Conservation (phyloP, 352 stramenopile genomes). For the Globisporangium lucens region DNA sequence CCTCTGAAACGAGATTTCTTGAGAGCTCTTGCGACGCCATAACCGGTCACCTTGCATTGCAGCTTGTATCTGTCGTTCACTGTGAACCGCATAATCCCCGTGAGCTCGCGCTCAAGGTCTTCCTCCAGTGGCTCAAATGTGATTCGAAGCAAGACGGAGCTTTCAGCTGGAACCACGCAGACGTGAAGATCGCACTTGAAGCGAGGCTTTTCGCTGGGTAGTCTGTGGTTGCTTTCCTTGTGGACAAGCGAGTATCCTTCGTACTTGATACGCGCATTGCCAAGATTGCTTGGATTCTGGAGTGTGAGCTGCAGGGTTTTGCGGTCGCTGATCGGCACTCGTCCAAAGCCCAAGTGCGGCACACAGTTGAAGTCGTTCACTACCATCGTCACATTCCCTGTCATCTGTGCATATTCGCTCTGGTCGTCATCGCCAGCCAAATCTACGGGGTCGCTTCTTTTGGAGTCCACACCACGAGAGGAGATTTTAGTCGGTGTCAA, state of each 20-base stretch:
- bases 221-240: constrained; percentile 6
- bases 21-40: constrained; percentile 20
- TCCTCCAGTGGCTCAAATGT: constrained; percentile 50
- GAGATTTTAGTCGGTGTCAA: not conserved
- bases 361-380: constrained; percentile 45
- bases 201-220: constrained; percentile 25
- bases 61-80: constrained; percentile 63
- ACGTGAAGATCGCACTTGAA: constrained; percentile 76
- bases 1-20: constrained; percentile 28
- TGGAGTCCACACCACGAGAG: not conserved
- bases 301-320: constrained; percentile 51
- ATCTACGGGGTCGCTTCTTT: not conserved
- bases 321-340: constrained; percentile 41
- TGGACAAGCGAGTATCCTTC: constrained; percentile 52
- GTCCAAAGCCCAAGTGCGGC: constrained; percentile 48
- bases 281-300: constrained; percentile 52
- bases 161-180: constrained; percentile 59
- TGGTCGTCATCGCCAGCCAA: not conserved
- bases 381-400: constrained; percentile 26
- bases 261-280: constrained; percentile 65
- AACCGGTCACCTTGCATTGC: constrained; percentile 43
- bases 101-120: constrained; percentile 41
- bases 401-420: not conserved
- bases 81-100: constrained; percentile 49
- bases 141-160: constrained; percentile 51